phyloP scores from a whole-genome alignment of 805 yeast genomes.

The Kregervanrija fluxuum region DNA sequence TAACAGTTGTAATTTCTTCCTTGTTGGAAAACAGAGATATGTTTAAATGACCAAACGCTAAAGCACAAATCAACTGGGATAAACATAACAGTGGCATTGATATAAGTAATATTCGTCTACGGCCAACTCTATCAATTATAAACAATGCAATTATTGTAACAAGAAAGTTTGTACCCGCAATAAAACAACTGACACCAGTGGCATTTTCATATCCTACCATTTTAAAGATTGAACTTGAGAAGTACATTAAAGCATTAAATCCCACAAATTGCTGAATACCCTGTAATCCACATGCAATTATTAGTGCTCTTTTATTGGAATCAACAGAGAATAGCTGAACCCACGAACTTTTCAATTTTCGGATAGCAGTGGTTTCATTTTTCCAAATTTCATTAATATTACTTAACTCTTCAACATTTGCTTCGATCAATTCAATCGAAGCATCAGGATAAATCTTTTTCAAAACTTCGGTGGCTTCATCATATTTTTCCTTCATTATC shows the following conservation, averaged over 20 bases:
- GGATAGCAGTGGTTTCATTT: constrained; percentile 5
- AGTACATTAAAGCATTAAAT: constrained; percentile 51
- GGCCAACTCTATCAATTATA: constrained; percentile 44
- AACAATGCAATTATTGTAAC: constrained; percentile 43
- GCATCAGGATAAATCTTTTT: constrained; percentile 31
- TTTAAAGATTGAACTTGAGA: constrained; percentile 47
- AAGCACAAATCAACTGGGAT: constrained; percentile 43
- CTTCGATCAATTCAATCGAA: constrained; percentile 31
- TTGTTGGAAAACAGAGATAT: constrained; percentile 22
- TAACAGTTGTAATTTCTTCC: constrained; percentile 18
- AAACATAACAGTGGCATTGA: constrained; percentile 41
- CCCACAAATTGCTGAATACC: constrained; percentile 54
- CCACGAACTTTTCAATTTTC: constrained; percentile 29
- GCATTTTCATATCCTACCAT: constrained; percentile 46
- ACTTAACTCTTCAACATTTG: constrained; percentile 38
- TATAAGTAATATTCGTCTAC: constrained; percentile 39
- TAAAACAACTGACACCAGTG: constrained; percentile 45
- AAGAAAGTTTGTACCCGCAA: constrained; percentile 50
- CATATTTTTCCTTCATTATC: constrained; percentile 35
- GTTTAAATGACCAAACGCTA: constrained; percentile 40
- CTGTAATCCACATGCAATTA: constrained; percentile 50
- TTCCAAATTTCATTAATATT: constrained; percentile 23
- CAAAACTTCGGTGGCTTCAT: constrained; percentile 34
- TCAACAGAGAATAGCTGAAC: constrained; percentile 34
- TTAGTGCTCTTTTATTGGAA: constrained; percentile 44